Conservation (phyloP, 768 basidiomycete species). For the Chiua virens region DNA sequence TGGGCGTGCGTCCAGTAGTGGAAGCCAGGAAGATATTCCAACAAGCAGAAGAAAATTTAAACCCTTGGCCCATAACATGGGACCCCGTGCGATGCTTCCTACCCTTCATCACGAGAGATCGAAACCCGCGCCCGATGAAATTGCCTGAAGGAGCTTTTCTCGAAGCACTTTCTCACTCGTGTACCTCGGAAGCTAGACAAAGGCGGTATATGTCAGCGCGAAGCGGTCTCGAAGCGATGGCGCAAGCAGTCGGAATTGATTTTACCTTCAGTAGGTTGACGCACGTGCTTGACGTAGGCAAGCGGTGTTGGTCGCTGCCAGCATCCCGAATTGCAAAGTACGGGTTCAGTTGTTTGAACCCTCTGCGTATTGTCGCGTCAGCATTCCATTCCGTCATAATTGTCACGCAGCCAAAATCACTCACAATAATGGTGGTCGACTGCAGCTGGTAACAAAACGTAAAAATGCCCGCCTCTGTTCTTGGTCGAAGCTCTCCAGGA, state of each 20-base stretch:
- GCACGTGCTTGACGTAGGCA: constrained; percentile 83
- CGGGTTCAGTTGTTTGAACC: constrained; percentile 85
- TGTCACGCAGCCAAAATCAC: constrained; percentile 24
- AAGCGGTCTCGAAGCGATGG: no score
- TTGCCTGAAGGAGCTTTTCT: constrained; percentile 81
- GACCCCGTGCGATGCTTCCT: neutral
- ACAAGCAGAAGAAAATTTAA: neutral
- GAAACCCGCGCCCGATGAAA: constrained; percentile 87
- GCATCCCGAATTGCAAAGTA: constrained; percentile 87
- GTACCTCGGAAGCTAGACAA: constrained; percentile 66
- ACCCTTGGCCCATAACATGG: neutral
- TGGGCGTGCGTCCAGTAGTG: neutral
- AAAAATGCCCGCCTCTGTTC: constrained; percentile 77
- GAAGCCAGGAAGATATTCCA: constrained; percentile 1
- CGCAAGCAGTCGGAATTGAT: neutral
- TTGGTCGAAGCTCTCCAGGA: constrained; percentile 76
- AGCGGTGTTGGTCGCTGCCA: constrained; percentile 65
- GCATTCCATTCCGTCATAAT: neutral
- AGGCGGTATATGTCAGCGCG: neutral
- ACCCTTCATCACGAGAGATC: constrained; percentile 74
- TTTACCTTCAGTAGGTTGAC: constrained; percentile 87
- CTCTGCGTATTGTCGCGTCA: constrained; percentile 40
- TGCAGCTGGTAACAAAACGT: constrained; percentile 91
- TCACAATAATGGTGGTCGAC: constrained; percentile 82
- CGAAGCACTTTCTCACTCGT: constrained; percentile 60